Base-by-base conservation (phyloP, 2,329 filamentous ascomycete genomes). In the Paracoccidioides brasiliensis region DNA sequence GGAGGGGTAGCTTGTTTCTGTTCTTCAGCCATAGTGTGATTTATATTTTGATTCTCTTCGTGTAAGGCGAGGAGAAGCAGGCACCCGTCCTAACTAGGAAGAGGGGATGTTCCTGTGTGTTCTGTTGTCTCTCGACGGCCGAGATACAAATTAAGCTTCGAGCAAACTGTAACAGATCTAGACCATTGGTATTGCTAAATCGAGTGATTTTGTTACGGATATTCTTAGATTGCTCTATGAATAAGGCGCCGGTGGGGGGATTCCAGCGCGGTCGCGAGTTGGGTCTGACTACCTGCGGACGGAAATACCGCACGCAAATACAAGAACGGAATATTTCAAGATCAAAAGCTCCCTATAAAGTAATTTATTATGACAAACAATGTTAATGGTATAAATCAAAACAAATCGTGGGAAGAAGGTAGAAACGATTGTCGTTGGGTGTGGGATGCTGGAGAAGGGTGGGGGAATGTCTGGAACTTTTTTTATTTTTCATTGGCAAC, bases 1-100 rank as follows among this genome's bases (percentile, higher is more conserved):
- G 45, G 49, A 14, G 38, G n/a, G n/a, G 56, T 58, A 53, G 62
- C 60, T 48, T 64, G 58, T 60, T 72, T 71, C 56, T 69, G 65
- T 63, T 71, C 69, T 52, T 70, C 69, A 48, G 69, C 63, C 70
- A 72, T 72, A 53, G 3, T 53, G 22, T 43, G 28, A 9, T 22
- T 8, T 50, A 38, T 32, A 10, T n/a, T 9, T 22, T 30, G 8
- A 2, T 30, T 32, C 15, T 40, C 9, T 22, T 30, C 9, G 9
- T 30, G 32, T 12, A 40, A 4, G 37, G 30, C n/a, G 7, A 40
- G 30, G 10, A 38, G 49, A 22, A 35, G 30, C 35, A 45, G 22
- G 43, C 7, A 45, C 22, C 28, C 22, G 28, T 51, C 49, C 49
- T 12, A 40, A n/a, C 10, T 30, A 28, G 30, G 32, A 32, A 12